Evolutionary conservation across 116 monocot species (phyloP).

Genomic region (Thalassia testudinum): DNA sequence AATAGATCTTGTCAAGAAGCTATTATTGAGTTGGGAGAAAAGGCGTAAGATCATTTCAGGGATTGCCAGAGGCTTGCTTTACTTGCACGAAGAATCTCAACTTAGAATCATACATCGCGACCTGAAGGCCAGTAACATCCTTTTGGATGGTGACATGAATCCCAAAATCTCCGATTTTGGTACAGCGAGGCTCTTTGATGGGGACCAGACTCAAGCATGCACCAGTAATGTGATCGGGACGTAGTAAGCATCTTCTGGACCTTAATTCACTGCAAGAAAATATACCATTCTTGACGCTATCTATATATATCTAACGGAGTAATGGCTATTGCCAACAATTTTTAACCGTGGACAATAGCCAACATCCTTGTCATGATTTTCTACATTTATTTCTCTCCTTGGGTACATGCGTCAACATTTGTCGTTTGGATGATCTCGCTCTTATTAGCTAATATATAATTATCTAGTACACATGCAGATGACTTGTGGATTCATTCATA

Average conservation of each 20-base stretch:
- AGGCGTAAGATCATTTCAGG: slow-evolving; percentile 7
- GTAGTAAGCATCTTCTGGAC: slow-evolving; percentile 4
- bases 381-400: no score
- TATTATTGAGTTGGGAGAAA: slow-evolving; percentile 2
- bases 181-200: slow-evolving; percentile 9
- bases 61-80: slow-evolving; percentile 8
- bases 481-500: no score
- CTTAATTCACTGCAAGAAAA: no score
- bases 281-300: no score
- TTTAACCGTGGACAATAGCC: no score
- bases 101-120: slow-evolving; percentile 11
- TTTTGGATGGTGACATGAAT: slow-evolving; percentile 8
- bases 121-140: slow-evolving; percentile 12
- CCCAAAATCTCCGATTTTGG: slow-evolving; percentile 13
- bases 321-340: no score
- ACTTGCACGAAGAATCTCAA: slow-evolving; percentile 13
- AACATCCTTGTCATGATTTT: no score
- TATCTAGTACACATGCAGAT: no score
- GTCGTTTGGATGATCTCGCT: no score
- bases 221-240: slow-evolving; percentile 9
- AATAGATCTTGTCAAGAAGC: slow-evolving; percentile 2
- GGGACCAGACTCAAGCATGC: background rate
- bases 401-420: no score
- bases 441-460: no score
- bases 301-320: no score